These are phyloP conservation scores for Rhizoclosmatium sp. DNA, from an alignment of 192 early-diverging fungal genomes.

Conservation along the genomic window DNA sequence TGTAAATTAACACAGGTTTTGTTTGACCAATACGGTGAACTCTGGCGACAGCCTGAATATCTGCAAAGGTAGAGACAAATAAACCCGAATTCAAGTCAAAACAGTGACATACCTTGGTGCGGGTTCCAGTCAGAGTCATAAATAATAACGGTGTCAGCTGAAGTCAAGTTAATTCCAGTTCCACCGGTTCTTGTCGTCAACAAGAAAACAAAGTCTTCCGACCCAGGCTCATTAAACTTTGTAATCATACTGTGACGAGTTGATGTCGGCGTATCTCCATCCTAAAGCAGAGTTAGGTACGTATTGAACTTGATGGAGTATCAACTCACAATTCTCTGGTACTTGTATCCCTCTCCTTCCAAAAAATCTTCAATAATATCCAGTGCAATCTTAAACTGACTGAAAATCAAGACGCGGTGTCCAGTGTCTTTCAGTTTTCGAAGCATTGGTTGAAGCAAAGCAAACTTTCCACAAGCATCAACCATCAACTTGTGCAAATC, in stretches of 20 bases:
- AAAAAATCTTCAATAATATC: slow-evolving; percentile 84
- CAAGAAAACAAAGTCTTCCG: slow-evolving; percentile 70
- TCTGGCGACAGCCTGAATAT: slow-evolving; percentile 76
- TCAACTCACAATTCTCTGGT: slow-evolving; percentile 55
- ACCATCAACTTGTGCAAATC: slow-evolving; percentile 63
- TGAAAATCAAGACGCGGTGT: slow-evolving; percentile 81
- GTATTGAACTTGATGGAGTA: slow-evolving; percentile 51
- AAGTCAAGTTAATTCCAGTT: slow-evolving; percentile 74
- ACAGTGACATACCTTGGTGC: slow-evolving; percentile 43
- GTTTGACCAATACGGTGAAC: slow-evolving; percentile 81
- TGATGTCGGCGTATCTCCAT: slow-evolving; percentile 63
- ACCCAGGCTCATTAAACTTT: slow-evolving; percentile 70
- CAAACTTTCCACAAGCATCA: slow-evolving; percentile 70
- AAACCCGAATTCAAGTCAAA: neutral
- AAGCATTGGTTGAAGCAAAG: slow-evolving; percentile 72
- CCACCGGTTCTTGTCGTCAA: slow-evolving; percentile 81
- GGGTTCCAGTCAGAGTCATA: slow-evolving; percentile 73
- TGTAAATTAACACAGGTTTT: slow-evolving; percentile 68
- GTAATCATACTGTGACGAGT: slow-evolving; percentile 67
- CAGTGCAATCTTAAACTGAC: slow-evolving; percentile 84
- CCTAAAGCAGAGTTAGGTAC: slow-evolving; percentile 36
- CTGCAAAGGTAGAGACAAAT: slow-evolving; percentile 18
- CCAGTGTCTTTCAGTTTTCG: slow-evolving; percentile 65
- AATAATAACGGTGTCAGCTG: slow-evolving; percentile 80
- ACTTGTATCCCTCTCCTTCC: slow-evolving; percentile 55